A percentile compares a stretch with the other conserved stretches of the same genome.
These are phyloP conservation scores for Fusarium pininemorale DNA, from an alignment of 2,329 filamentous ascomycete genomes.

Conservation along the genomic window DNA sequence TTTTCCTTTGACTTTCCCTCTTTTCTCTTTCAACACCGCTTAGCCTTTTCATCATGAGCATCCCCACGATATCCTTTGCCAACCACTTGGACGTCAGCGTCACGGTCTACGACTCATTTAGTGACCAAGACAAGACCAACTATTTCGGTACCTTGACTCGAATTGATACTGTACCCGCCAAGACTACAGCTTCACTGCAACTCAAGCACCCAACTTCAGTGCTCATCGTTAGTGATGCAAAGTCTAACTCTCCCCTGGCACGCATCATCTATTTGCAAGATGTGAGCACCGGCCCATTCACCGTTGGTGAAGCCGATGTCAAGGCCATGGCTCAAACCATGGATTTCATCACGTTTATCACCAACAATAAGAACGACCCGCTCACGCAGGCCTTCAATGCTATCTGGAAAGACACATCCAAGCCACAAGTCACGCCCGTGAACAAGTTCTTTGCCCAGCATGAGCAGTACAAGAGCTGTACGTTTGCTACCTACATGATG, in stretches of 20 bases:
- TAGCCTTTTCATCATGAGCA: background rate
- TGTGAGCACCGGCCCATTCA: background rate
- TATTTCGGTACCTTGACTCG: background rate
- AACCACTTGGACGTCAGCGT: background rate
- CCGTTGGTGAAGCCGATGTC: background rate
- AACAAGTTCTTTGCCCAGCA: background rate
- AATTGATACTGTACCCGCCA: background rate
- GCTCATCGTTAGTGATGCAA: background rate
- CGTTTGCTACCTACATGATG: constrained; percentile 1
- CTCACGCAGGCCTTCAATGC: background rate
- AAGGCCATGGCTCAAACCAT: background rate
- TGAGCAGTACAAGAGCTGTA: background rate
- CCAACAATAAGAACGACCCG: background rate
- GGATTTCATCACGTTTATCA: background rate
- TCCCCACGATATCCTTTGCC: background rate
- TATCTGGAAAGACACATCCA: background rate
- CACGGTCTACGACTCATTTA: background rate
- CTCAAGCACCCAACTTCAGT: background rate
- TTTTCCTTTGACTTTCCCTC: no score
- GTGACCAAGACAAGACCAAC: background rate
- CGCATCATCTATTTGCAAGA: background rate
- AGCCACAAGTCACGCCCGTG: background rate
- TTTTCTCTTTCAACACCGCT: background rate
- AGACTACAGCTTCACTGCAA: background rate
- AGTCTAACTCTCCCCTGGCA: background rate